These are phyloP conservation scores for Dactylellina parvicollis DNA, from an alignment of 2,329 filamentous ascomycete genomes.

Conservation along the genomic window DNA sequence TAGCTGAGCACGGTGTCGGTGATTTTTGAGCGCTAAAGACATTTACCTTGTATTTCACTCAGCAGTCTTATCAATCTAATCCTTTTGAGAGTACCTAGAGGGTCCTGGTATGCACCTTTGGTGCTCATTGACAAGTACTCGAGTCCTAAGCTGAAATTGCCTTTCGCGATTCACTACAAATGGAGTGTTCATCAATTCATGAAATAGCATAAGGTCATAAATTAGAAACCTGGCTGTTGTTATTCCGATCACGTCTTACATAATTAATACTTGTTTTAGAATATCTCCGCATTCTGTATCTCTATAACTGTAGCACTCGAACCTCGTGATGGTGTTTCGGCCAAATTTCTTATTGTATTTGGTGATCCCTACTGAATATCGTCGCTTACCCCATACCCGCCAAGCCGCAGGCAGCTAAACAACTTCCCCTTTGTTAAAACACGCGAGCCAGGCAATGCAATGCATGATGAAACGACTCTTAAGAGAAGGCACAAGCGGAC, in stretches of 20 bases:
- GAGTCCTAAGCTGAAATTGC: no score
- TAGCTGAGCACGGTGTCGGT: no score
- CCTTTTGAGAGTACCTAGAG: no score
- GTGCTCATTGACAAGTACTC: no score
- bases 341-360: background rate
- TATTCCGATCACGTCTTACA: background rate
- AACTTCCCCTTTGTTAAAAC: constrained; percentile 17
- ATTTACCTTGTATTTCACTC: no score
- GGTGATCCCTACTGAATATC: background rate
- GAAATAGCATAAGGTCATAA: background rate
- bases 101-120: no score
- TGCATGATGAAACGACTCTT: background rate
- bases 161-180: no score
- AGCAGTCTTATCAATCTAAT: no score
- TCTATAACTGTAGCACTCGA: background rate
- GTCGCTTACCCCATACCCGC: constrained; percentile 4
- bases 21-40: no score
- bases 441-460: background rate
- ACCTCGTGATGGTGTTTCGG: constrained; percentile 4
- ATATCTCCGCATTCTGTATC: constrained; percentile 5
- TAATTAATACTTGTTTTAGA: background rate
- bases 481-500: constrained; percentile 32
- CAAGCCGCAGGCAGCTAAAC: background rate
- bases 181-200: background rate
- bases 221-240: constrained; percentile 1